These are phyloP conservation scores for Coemansia sp. DNA, from an alignment of 192 early-diverging fungal genomes.

Conservation along the genomic window DNA sequence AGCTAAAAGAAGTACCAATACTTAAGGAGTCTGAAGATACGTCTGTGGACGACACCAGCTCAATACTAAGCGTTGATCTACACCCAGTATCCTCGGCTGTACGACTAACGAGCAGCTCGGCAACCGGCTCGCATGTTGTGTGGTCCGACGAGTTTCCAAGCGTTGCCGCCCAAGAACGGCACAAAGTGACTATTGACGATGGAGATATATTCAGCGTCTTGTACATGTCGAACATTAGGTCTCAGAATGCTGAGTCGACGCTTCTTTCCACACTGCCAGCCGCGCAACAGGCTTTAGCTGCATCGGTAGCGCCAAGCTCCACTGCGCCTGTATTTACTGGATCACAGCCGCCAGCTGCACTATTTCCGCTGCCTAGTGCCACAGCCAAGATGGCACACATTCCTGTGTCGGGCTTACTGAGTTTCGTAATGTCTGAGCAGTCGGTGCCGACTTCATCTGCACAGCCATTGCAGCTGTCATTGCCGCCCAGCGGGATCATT, in stretches of 20 bases:
- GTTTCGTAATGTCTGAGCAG: background rate
- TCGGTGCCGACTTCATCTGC: background rate
- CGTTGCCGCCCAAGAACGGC: conserved; percentile 7
- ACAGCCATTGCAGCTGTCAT: background rate
- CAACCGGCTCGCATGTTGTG: background rate
- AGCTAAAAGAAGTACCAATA: background rate
- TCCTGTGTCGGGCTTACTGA: background rate
- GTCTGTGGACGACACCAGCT: background rate
- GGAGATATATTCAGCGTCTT: conserved; percentile 23
- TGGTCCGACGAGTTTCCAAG: background rate
- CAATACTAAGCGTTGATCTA: background rate
- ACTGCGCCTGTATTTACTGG: conserved; percentile 8
- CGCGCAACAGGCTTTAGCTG: background rate
- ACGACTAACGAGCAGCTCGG: background rate
- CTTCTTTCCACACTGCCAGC: background rate
- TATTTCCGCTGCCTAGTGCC: background rate
- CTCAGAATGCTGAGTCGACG: background rate
- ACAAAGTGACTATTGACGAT: conserved; percentile 30
- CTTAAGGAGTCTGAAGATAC: background rate
- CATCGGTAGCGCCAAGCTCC: background rate
- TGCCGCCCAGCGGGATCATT: background rate
- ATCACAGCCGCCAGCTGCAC: background rate
- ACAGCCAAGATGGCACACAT: background rate
- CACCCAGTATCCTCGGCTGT: background rate
- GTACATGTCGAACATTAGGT: conserved; percentile 4